Conservation (phyloP, 2,329 filamentous ascomycete genomes). For the Talaromyces sp. region DNA sequence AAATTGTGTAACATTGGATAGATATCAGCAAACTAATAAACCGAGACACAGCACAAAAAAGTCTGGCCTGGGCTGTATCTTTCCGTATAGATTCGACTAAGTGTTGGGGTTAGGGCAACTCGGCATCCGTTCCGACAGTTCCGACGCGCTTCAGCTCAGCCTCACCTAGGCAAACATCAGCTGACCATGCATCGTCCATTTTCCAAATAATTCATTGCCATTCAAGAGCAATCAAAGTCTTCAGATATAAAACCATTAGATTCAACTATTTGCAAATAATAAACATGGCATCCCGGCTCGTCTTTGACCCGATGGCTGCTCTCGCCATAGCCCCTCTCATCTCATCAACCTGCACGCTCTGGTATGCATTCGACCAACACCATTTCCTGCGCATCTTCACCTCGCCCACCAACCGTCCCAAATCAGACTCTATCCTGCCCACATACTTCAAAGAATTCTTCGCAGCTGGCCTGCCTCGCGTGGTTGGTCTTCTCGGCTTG, state of each 20-base stretch:
- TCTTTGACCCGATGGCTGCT: slow-evolving; percentile 15
- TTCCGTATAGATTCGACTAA: not conserved
- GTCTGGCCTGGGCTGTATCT: no score
- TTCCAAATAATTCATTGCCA: no score
- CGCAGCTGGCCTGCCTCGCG: slow-evolving; percentile 34
- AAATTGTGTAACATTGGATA: not conserved
- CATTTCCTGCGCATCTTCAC: slow-evolving; percentile 26
- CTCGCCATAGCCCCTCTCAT: slow-evolving; percentile 49
- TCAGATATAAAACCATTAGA: not conserved
- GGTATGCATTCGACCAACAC: slow-evolving; percentile 46
- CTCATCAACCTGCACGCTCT: slow-evolving; percentile 50
- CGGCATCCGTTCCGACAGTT: not conserved
- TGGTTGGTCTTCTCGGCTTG: slow-evolving; percentile 37
- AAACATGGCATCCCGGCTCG: slow-evolving; percentile 12
- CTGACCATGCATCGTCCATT: not conserved
- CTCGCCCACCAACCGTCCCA: slow-evolving; percentile 21
- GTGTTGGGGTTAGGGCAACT: not conserved
- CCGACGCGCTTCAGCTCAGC: not conserved
- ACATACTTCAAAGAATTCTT: slow-evolving; percentile 48
- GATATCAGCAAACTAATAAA: not conserved
- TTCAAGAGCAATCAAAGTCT: not conserved
- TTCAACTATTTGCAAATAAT: not conserved
- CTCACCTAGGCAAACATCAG: not conserved
- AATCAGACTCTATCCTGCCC: slow-evolving; percentile 39
- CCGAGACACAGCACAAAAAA: not conserved